Percentiles rank a stretch among this genome's conserved stretches.
phyloP scores from a whole-genome alignment of 257 asterid genomes.

The Primulina eburnea region DNA sequence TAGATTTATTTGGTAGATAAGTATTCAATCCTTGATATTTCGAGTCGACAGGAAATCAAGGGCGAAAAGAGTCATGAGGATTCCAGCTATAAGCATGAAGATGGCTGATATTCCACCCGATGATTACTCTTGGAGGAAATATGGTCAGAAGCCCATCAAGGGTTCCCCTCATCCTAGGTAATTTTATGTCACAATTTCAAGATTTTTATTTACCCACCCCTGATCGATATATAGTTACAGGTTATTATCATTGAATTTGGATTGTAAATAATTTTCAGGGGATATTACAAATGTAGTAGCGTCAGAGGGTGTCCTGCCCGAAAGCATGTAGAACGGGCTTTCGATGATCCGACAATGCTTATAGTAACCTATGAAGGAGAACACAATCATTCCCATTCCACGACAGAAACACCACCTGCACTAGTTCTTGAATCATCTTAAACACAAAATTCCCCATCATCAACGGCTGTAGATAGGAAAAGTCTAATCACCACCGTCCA shows the following conservation, averaged over 20 bases:
- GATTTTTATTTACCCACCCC: too few species aligned
- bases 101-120: conserved; percentile 85
- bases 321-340: conserved; percentile 67
- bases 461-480: conserved; percentile 22
- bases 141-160: conserved; percentile 82
- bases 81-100: conserved; percentile 68
- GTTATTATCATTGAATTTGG: too few species aligned
- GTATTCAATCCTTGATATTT: background rate
- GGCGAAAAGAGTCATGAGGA: conserved; percentile 49
- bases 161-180: conserved; percentile 83
- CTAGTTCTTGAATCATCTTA: conserved; percentile 54
- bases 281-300: conserved; percentile 70
- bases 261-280: conserved; percentile 36
- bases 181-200: background rate
- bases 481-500: conserved; percentile 29
- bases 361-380: conserved; percentile 67
- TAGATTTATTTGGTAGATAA: background rate
- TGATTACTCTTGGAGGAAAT: conserved; percentile 79
- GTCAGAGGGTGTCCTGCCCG: conserved; percentile 71
- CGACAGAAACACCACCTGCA: conserved; percentile 42
- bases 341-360: conserved; percentile 60
- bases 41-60: conserved; percentile 47
- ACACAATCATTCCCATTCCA: conserved; percentile 54
- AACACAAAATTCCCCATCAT: conserved; percentile 14
- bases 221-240: too few species aligned